Evolutionary conservation across 2,329 filamentous ascomycete genomes (phyloP), one percentile per base, ranked within the genome.

Genomic region (Trichoderma brevicompactum): DNA sequence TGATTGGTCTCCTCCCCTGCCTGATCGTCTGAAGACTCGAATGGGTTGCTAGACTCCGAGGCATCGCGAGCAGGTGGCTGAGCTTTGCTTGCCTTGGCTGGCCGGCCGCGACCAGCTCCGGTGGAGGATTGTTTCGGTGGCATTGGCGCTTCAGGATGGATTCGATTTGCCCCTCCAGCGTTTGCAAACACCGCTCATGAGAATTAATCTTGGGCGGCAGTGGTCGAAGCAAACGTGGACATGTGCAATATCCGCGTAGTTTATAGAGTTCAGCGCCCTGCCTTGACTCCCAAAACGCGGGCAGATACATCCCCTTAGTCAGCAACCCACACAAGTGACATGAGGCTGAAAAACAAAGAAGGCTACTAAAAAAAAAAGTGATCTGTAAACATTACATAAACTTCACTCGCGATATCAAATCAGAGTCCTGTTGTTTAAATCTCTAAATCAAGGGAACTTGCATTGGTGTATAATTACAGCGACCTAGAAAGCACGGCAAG

Each of bases 401-500:
- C 17, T 8, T 36, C 41, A 38, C 40, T 54, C 28, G 32, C 17
- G 7, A 46, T 40, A 49, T 54, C 41, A 46, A n/a, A 43, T 40
- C 38, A 50, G 7, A 59, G 48, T 32, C 1, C 23, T 23, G 15
- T 53, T 41, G 54, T 46, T 43, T 61, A 28, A 34, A 62, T 62
- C 60, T 62, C 28, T 62, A 67, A 61, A 75, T 70, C 75, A 79
- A 78, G 75, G 79, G 80, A 82, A 84, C 83, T 84, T 83, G 83
- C 82, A 78, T 82, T 81, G 79, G 79, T 82, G 78, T 84, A 85
- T 85, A 86, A 85, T 85, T 87, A 87, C 84, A 87, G 81, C 83
- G 83, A 82, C 78, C 77, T 80, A 80, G 78, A 79, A 78, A 77
- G 78, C 78, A 77, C 75, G 78, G 78, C 79, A 79, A 55, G 72